A percentile compares a stretch with the other conserved stretches of the same genome.
These are phyloP conservation scores for Phaeosphaeriaceae sp. DNA, from an alignment of 2,329 filamentous ascomycete species.

Conservation along the genomic window DNA sequence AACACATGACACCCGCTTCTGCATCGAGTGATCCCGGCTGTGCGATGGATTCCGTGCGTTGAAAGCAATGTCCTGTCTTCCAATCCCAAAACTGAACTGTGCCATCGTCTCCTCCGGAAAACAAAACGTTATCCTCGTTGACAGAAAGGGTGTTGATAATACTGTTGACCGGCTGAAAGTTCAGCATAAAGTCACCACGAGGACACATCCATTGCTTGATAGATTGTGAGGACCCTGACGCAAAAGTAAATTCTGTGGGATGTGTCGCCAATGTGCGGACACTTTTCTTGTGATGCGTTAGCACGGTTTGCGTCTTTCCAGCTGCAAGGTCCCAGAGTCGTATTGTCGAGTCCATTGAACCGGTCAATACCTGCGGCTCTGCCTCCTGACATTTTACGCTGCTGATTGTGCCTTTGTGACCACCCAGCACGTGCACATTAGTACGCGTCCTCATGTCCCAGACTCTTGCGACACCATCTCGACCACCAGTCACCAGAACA, in stretches of 20 bases:
- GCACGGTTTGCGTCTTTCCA: constrained; percentile 91
- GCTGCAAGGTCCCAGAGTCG: constrained; percentile 91
- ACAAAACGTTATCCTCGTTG: constrained; percentile 93
- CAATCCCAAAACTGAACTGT: constrained; percentile 99
- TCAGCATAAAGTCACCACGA: constrained; percentile 98
- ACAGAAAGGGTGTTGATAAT: constrained; percentile 95
- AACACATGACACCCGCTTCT: constrained; percentile 93
- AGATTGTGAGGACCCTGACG: constrained; percentile 85
- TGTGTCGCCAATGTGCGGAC: constrained; percentile 85
- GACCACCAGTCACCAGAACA: constrained; percentile 90
- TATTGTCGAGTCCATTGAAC: constrained; percentile 75
- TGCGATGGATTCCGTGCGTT: constrained; percentile 86
- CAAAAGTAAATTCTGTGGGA: constrained; percentile 95
- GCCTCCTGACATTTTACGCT: constrained; percentile 93
- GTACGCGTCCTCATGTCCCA: constrained; percentile 97
- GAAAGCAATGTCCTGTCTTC: constrained; percentile 94
- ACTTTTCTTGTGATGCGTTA: constrained; percentile 98
- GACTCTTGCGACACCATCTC: constrained; percentile 91
- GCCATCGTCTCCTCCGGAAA: constrained; percentile 94
- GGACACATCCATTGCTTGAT: constrained; percentile 99
- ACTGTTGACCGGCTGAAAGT: constrained; percentile 94
- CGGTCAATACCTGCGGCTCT: constrained; percentile 92
- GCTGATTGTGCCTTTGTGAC: constrained; percentile 89
- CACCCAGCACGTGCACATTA: constrained; percentile 91
- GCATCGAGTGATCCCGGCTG: constrained; percentile 94